phyloP scores from a whole-genome alignment of 352 stramenopile species.

The Pythium aquatile region DNA sequence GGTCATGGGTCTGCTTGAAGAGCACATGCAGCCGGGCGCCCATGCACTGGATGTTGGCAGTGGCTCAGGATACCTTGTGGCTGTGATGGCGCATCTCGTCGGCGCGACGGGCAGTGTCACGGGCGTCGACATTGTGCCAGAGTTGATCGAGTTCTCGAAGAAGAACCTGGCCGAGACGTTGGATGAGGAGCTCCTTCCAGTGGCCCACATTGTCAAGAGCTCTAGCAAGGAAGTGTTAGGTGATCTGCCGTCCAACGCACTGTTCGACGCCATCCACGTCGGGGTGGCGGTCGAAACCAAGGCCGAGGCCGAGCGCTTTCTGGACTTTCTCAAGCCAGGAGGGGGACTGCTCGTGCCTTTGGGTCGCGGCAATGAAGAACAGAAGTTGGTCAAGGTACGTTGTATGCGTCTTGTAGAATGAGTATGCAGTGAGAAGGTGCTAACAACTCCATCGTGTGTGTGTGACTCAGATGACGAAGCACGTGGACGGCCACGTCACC shows the following conservation, averaged over 20 bases:
- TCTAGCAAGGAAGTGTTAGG: slow-evolving; percentile 41
- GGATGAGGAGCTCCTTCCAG: slow-evolving; percentile 33
- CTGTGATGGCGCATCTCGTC: slow-evolving; percentile 74
- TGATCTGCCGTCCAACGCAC: slow-evolving; percentile 27
- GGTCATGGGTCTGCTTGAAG: slow-evolving; percentile 63
- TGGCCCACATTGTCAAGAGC: slow-evolving; percentile 49
- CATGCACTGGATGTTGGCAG: slow-evolving; percentile 71
- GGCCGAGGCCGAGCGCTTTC: slow-evolving; percentile 61
- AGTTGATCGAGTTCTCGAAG: slow-evolving; percentile 66
- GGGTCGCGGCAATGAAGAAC: slow-evolving; percentile 51
- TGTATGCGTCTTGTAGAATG: neutral
- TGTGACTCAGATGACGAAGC: slow-evolving; percentile 66
- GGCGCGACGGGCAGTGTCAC: slow-evolving; percentile 49
- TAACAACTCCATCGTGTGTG: neutral
- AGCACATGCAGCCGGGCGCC: slow-evolving; percentile 63
- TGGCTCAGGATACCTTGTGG: slow-evolving; percentile 79
- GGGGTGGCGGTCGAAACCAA: slow-evolving; percentile 80
- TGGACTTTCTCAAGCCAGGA: slow-evolving; percentile 65
- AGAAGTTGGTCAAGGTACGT: slow-evolving; percentile 79
- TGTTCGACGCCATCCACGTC: slow-evolving; percentile 80
- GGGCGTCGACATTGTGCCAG: slow-evolving; percentile 78
- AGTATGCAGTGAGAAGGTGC: neutral
- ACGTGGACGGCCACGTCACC: slow-evolving; percentile 44
- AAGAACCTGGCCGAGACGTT: slow-evolving; percentile 57
- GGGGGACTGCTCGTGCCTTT: slow-evolving; percentile 71